Evolutionary conservation across 805 yeast genomes (phyloP), one percentile per base, ranked within the genome.

Genomic region (Clavispora santaluciae): DNA sequence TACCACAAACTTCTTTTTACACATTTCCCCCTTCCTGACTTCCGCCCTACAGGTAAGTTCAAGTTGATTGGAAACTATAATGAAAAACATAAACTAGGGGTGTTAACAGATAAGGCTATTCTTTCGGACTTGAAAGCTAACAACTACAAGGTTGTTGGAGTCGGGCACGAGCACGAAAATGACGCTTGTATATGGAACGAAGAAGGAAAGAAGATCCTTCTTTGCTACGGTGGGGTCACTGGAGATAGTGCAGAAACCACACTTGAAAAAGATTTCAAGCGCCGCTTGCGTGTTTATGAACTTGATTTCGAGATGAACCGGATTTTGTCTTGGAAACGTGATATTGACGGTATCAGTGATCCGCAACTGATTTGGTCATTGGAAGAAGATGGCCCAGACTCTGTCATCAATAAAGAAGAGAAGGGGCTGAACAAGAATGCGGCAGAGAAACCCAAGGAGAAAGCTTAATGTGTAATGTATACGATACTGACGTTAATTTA

Each of bases 91-190:
- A 55, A 56, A 2, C 51, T 69, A 31, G 45, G 52, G n/a, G 48
- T 64, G 8, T 49, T 50, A 5, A 60, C 68, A 4, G 61, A 59
- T 44, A 30, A 31, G n/a, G 50, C 56, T 33, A 52, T 64, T 38
- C 55, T 57, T 38, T 58, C 60, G 22, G 73, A 69, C 43, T 54
- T 68, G 21, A 49, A 59, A 29, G 55, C 55, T 35, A 55, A 64
- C 35, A 66, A 66, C 7, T 68, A 67, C 46, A 52, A 63, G 26
- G 71, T 55, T 5, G 60, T 68, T 1, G 56, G 64, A 6, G 73
- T 66, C 5, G 72, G 72, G 6, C 73, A 69, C 44, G 73, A 69
- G 45, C 73, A 69, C 45, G 67, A 63, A 33, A 69, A 69, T 45
- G 73, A 68, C 42, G 71, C 68, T 2, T 69, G 74, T 40, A 50